These are phyloP conservation scores for Vitellaria paradoxa DNA, from an alignment of 179 eudicot species.

Conservation along the genomic window DNA sequence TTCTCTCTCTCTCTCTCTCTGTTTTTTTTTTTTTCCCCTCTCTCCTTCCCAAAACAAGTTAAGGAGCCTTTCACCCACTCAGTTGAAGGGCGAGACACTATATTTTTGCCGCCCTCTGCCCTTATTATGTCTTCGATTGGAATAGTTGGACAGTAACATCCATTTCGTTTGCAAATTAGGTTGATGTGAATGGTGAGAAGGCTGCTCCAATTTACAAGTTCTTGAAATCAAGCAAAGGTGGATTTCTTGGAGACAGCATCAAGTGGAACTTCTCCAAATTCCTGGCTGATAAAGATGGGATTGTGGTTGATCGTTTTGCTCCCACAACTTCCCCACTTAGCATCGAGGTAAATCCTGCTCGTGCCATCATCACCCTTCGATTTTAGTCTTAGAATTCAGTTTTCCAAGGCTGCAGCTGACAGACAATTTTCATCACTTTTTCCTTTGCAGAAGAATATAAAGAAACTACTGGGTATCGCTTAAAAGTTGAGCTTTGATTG, in stretches of 20 bases:
- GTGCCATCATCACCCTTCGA: not conserved
- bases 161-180: slow-evolving; percentile 32
- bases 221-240: slow-evolving; percentile 78
- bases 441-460: slow-evolving; percentile 55
- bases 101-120: too few relatives aligned
- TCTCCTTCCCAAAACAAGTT: too few relatives aligned
- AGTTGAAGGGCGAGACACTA: too few relatives aligned
- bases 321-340: slow-evolving; percentile 88
- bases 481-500: not conserved
- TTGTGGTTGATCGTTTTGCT: slow-evolving; percentile 83
- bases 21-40: too few relatives aligned
- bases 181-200: slow-evolving; percentile 76
- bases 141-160: not conserved
- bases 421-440: not conserved
- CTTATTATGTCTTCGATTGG: not conserved
- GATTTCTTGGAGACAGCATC: slow-evolving; percentile 70
- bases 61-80: too few relatives aligned
- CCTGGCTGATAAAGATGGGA: slow-evolving; percentile 75
- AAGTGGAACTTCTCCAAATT: slow-evolving; percentile 96
- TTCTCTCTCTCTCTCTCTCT: too few relatives aligned
- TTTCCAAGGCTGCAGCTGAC: not conserved
- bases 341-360: slow-evolving; percentile 66
- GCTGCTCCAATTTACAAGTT: slow-evolving; percentile 79
- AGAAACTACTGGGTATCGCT: slow-evolving; percentile 48
- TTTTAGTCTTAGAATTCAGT: not conserved